phyloP scores from a whole-genome alignment of 2,329 filamentous ascomycete genomes.

The Aspergillus fructus region DNA sequence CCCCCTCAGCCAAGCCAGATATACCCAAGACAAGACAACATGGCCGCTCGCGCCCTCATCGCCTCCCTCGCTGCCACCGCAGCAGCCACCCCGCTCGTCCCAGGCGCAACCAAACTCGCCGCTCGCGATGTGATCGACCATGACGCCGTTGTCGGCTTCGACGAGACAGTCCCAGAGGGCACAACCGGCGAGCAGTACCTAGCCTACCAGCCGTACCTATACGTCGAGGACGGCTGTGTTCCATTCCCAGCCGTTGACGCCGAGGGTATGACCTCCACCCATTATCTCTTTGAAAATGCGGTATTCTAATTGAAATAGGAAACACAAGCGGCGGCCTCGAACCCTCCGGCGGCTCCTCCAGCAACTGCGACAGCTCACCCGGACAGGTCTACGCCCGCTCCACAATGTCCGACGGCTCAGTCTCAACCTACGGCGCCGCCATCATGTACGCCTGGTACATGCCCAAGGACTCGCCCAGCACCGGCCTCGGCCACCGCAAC shows the following conservation, averaged over 20 bases:
- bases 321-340: conserved; percentile 44
- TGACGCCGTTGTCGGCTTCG: conserved; percentile 54
- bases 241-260: conserved; percentile 63
- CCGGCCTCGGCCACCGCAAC: conserved; percentile 52
- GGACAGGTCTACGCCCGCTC: conserved; percentile 54
- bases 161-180: conserved; percentile 52
- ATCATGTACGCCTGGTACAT: conserved; percentile 57
- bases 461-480: conserved; percentile 49
- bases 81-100: not conserved
- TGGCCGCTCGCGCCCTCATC: conserved; percentile 9
- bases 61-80: conserved; percentile 7
- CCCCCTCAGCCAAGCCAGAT: not conserved
- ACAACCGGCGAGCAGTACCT: conserved; percentile 50
- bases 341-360: conserved; percentile 38
- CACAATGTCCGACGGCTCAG: conserved; percentile 6
- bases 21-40: not conserved
- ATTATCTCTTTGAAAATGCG: too few species aligned
- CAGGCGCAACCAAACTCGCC: conserved; percentile 1
- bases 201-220: conserved; percentile 57
- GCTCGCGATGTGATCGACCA: conserved; percentile 45
- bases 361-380: conserved; percentile 44
- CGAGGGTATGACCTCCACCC: conserved; percentile 10
- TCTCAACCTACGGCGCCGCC: conserved; percentile 33
- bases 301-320: not conserved
- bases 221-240: conserved; percentile 61